phyloP scores from a whole-genome alignment of 345 rosid genomes.

The Clarkia xantiana region DNA sequence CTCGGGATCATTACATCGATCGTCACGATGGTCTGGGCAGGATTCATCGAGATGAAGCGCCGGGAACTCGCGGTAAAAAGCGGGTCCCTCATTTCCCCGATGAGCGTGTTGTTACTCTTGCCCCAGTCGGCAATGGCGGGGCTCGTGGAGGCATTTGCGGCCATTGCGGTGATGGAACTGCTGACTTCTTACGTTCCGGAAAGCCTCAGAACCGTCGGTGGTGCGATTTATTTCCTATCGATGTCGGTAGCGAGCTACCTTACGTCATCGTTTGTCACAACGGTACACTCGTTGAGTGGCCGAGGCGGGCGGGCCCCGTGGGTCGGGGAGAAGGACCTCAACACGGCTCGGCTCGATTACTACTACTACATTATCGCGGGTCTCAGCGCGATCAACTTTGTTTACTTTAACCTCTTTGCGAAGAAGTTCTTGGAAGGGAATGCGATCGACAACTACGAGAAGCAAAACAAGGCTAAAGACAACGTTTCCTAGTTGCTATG shows the following conservation, averaged over 20 bases:
- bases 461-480: no score
- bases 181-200: conserved; percentile 10
- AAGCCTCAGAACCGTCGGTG: conserved; percentile 8
- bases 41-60: conserved; percentile 18
- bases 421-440: conserved; percentile 9
- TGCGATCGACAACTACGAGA: no score
- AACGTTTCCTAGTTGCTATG: no score
- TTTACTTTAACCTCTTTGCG: conserved; percentile 11
- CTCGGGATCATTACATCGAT: conserved; percentile 25
- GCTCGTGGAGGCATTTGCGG: conserved; percentile 8
- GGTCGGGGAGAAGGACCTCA: conserved; percentile 9
- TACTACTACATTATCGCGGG: conserved; percentile 8
- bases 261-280: conserved; percentile 9
- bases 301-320: conserved; percentile 3
- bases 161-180: conserved; percentile 12
- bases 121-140: conserved; percentile 10
- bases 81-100: conserved; percentile 4
- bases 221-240: conserved; percentile 10
- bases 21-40: conserved; percentile 22
- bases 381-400: conserved; percentile 2
- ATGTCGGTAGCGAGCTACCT: conserved; percentile 9
- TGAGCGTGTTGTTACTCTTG: conserved; percentile 5
- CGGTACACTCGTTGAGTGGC: conserved; percentile 3
- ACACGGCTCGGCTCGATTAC: conserved; percentile 9
- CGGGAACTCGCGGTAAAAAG: conserved; percentile 15